These are phyloP conservation scores for Wickerhamomyces sp. DNA, from an alignment of 1,139 yeast genomes.

Conservation along the genomic window DNA sequence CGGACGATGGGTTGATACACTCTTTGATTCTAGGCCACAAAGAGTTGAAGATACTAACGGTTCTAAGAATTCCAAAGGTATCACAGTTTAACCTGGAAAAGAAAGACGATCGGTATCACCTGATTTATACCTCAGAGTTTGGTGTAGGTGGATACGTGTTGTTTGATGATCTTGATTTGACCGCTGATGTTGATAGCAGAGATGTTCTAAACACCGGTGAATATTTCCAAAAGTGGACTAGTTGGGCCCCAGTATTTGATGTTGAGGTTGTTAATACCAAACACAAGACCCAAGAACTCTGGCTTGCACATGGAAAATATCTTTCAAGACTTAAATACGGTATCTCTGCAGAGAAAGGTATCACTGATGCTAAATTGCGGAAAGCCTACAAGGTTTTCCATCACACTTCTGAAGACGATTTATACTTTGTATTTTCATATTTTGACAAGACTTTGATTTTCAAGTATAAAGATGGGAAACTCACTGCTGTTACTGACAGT, in stretches of 20 bases:
- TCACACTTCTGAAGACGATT: slow-evolving; percentile 16
- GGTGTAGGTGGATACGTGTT: slow-evolving; percentile 13
- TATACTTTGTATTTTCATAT: slow-evolving; percentile 33
- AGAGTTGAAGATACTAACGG: slow-evolving; percentile 8
- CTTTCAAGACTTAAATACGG: slow-evolving; percentile 39
- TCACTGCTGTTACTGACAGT: slow-evolving; percentile 18
- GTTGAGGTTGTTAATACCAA: slow-evolving; percentile 32
- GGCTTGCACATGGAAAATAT: slow-evolving; percentile 43
- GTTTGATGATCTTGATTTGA: slow-evolving; percentile 9
- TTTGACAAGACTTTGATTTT: slow-evolving; percentile 36
- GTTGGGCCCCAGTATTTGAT: slow-evolving; percentile 49
- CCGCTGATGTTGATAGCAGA: slow-evolving; percentile 1
- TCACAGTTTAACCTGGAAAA: slow-evolving; percentile 17
- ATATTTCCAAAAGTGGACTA: slow-evolving; percentile 25
- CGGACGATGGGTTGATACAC: slow-evolving; percentile 39
- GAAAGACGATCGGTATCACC: slow-evolving; percentile 9
- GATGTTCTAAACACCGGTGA: slow-evolving; percentile 7
- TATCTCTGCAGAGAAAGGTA: slow-evolving; percentile 27
- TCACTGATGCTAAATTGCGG: slow-evolving; percentile 18
- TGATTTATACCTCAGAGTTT: slow-evolving; percentile 16
- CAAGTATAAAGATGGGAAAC: slow-evolving; percentile 26
- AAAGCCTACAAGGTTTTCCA: slow-evolving; percentile 19
- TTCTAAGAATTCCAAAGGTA: slow-evolving; percentile 14
- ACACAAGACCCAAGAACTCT: slow-evolving; percentile 33
- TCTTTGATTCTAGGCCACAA: slow-evolving; percentile 24